These are phyloP conservation scores for Aspergillus fijiensis DNA, from an alignment of 2,329 filamentous ascomycete species.

Conservation along the genomic window DNA sequence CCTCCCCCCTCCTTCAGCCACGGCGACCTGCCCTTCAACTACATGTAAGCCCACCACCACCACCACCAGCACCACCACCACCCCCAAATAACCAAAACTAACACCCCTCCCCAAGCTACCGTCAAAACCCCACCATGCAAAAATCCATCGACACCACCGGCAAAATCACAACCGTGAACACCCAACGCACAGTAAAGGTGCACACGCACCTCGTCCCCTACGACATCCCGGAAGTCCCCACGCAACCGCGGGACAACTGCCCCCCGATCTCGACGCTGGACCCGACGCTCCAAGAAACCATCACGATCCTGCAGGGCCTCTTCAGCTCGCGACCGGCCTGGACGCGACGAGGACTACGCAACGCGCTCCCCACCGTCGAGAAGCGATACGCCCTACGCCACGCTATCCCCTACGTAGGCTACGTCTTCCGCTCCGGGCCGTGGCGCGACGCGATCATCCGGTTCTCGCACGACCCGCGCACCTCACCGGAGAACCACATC, in stretches of 20 bases:
- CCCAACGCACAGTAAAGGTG: slow-evolving; percentile 57
- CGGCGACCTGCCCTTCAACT: slow-evolving; percentile 69
- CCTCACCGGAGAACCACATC: slow-evolving; percentile 69
- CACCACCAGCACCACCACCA: background rate
- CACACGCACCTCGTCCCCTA: slow-evolving; percentile 60
- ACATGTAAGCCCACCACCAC: slow-evolving; percentile 39
- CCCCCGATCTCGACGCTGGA: slow-evolving; percentile 52
- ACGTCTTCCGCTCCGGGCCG: slow-evolving; percentile 88
- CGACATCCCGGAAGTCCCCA: slow-evolving; percentile 63
- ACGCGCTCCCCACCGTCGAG: slow-evolving; percentile 59
- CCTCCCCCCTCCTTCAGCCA: slow-evolving; percentile 78
- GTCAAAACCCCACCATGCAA: slow-evolving; percentile 78
- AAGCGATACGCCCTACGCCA: slow-evolving; percentile 63
- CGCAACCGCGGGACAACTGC: slow-evolving; percentile 57
- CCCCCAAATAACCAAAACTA: slow-evolving; percentile 23
- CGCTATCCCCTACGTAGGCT: slow-evolving; percentile 80
- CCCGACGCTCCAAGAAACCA: slow-evolving; percentile 61
- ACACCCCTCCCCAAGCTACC: slow-evolving; percentile 62
- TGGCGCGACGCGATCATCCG: slow-evolving; percentile 85
- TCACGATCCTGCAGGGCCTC: slow-evolving; percentile 62
- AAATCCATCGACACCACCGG: slow-evolving; percentile 57
- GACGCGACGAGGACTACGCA: slow-evolving; percentile 79
- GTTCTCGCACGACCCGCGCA: slow-evolving; percentile 83
- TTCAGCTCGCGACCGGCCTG: slow-evolving; percentile 78
- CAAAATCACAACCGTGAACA: slow-evolving; percentile 61